Evolutionary conservation across 257 asterid species (phyloP), one percentile per base, ranked within the genome.

Genomic region (Cinchona pubescens): DNA sequence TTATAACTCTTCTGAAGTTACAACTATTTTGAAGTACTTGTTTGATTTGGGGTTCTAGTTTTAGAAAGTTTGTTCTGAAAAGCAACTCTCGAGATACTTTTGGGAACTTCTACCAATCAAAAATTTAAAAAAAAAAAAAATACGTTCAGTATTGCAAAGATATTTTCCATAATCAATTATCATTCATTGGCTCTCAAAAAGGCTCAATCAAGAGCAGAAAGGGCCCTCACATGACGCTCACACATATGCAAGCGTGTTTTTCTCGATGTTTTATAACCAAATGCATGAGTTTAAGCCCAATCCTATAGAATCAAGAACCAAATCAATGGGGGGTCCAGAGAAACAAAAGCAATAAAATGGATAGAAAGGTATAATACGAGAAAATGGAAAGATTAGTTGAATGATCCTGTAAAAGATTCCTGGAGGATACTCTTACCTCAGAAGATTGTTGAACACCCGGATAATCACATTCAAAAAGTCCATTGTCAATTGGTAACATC

Each of bases 401-500:
- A 40, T 40, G 55, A 25, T n/a, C 1, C 18, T n/a, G 2, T 4
- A 40, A 13, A 42, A 40, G 53, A n/a, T 66, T 42, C 35, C 2
- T 6, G 0, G 66, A 29, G 38, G 34, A 8, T 37, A 21, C 25
- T 35, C 69, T 32, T 62, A 4, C n/a, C 42, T 61, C 42, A 63
- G 19, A 64, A 23, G 10, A 66, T 38, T 38, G 23, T 66, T 32
- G 21, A 66, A 42, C 49, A 66, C 23, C 23, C 14, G 10, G 19
- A 37, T 21, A 25, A 56, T 12, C 25, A 11, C 4, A n/a, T 2
- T 7, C n/a, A 7, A 56, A 10, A 70, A 55, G 37, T 43, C 6
- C 63, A 69, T 48, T 70, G 29, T 69, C 74, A 48, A 21, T 49
- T 49, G 34, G 74, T 27, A 48, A 32, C 45, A 30, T 46, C 30